phyloP scores from a whole-genome alignment of 2,329 filamentous ascomycete genomes.

The Venturia nashicola region DNA sequence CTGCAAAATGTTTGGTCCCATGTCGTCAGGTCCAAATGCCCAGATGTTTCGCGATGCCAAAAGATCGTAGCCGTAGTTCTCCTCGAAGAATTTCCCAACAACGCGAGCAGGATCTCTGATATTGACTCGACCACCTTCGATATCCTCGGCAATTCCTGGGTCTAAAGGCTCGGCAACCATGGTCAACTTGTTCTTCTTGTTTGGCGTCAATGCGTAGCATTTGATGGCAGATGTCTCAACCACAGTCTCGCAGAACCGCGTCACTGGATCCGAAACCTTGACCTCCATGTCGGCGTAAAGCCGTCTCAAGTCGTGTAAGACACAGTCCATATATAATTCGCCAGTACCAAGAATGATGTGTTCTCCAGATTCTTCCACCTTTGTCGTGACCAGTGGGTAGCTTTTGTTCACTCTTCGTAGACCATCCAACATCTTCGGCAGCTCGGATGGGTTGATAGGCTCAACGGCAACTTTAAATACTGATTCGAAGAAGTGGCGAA shows the following conservation, averaged over 20 bases:
- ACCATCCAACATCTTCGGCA: conserved; percentile 97
- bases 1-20: conserved; percentile 87
- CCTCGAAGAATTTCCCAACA: conserved; percentile 93
- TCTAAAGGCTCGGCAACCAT: conserved; percentile 97
- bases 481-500: conserved; percentile 91
- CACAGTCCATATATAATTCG: conserved; percentile 99
- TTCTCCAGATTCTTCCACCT: conserved; percentile 95
- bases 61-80: conserved; percentile 94
- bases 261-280: conserved; percentile 96
- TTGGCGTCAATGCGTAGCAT: conserved; percentile 93
- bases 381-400: conserved; percentile 89
- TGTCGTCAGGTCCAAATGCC: conserved; percentile 95
- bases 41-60: conserved; percentile 90
- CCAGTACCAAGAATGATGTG: conserved; percentile 91
- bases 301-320: conserved; percentile 81
- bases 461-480: conserved; percentile 97
- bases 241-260: conserved; percentile 93
- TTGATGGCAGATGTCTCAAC: conserved; percentile 96
- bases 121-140: conserved; percentile 78
- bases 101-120: conserved; percentile 89
- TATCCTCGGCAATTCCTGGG: conserved; percentile 87
- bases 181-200: conserved; percentile 99
- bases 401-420: conserved; percentile 96
- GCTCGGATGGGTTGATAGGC: conserved; percentile 92
- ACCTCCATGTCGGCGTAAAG: conserved; percentile 99